These are phyloP conservation scores for Cardiospermum halicacabum DNA, from an alignment of 345 rosid genomes.

Conservation along the genomic window DNA sequence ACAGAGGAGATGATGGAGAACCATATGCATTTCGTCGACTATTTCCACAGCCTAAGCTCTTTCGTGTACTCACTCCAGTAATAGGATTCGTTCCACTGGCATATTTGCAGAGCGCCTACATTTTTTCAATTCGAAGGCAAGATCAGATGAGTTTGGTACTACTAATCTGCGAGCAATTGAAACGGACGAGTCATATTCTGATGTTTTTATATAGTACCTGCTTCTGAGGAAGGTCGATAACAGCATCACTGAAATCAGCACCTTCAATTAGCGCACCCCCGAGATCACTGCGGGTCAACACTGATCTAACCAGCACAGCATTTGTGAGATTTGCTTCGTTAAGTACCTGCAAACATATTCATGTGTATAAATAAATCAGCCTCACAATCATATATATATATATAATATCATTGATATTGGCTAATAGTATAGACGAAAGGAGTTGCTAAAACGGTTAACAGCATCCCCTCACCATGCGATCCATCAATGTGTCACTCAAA, in stretches of 20 bases:
- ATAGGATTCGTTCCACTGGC: constrained; percentile 83
- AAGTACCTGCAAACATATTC: constrained; percentile 43
- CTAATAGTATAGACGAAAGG: not conserved
- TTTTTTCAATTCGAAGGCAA: too few relatives aligned
- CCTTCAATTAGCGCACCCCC: constrained; percentile 89
- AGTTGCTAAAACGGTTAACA: not conserved
- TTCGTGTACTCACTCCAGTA: constrained; percentile 78
- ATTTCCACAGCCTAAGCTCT: constrained; percentile 85
- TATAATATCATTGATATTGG: too few relatives aligned
- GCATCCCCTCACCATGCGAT: constrained; percentile 68
- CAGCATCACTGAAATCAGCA: constrained; percentile 97
- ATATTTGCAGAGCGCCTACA: constrained; percentile 86
- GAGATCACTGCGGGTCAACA: constrained; percentile 88
- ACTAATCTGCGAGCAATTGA: not conserved
- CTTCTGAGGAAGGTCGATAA: constrained; percentile 81
- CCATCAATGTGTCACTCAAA: constrained; percentile 97
- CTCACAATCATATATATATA: not conserved
- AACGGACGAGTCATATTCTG: not conserved
- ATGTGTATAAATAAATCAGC: not conserved
- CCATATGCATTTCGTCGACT: constrained; percentile 83
- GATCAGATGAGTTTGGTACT: not conserved
- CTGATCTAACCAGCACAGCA: constrained; percentile 76
- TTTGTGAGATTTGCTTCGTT: constrained; percentile 87
- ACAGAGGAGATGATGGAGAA: constrained; percentile 73
- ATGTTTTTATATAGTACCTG: constrained; percentile 39